phyloP scores from a whole-genome alignment of 148 eudicot species.

The Fagopyrum tataricum region DNA sequence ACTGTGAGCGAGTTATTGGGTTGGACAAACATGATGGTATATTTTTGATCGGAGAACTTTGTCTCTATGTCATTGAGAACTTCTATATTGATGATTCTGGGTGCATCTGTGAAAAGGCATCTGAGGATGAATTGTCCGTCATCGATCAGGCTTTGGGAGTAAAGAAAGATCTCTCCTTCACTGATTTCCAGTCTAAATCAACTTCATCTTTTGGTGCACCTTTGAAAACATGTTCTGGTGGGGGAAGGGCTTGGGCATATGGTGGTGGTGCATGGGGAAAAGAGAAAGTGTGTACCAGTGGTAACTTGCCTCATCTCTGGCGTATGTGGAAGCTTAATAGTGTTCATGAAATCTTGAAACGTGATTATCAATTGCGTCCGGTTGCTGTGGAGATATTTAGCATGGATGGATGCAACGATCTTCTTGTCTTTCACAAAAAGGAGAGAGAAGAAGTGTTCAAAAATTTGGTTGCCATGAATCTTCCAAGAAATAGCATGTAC shows the following conservation, averaged over 20 bases:
- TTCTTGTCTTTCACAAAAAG: conserved; percentile 93
- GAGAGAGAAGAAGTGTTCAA: conserved; percentile 98
- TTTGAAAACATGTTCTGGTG: conserved; percentile 40
- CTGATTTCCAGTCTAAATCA: conserved; percentile 82
- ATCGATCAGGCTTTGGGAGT: conserved; percentile 98
- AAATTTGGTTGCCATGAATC: conserved; percentile 93
- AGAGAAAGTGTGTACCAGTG: conserved; percentile 69
- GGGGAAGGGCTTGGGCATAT: conserved; percentile 98
- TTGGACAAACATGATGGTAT: conserved; percentile 99
- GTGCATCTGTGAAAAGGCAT: conserved; percentile 87
- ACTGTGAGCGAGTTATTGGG: conserved; percentile 92
- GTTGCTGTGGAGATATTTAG: conserved; percentile 98
- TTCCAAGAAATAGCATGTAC: conserved; percentile 98
- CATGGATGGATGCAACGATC: conserved; percentile 99
- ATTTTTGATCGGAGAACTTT: conserved; percentile 90
- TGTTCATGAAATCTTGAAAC: conserved; percentile 94
- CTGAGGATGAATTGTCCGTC: conserved; percentile 83
- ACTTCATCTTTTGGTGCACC: conserved; percentile 73
- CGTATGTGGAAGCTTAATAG: conserved; percentile 97
- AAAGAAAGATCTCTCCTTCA: conserved; percentile 66
- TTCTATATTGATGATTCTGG: conserved; percentile 86
- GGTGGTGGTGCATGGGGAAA: conserved; percentile 99
- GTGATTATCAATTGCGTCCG: conserved; percentile 98
- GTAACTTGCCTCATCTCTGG: conserved; percentile 89
- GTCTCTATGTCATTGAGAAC: conserved; percentile 85